A percentile compares a stretch with the other conserved stretches of the same genome.
These are phyloP conservation scores for Taiwanofungus camphoratus DNA, from an alignment of 1,284 basidiomycete genomes.

Conservation along the genomic window DNA sequence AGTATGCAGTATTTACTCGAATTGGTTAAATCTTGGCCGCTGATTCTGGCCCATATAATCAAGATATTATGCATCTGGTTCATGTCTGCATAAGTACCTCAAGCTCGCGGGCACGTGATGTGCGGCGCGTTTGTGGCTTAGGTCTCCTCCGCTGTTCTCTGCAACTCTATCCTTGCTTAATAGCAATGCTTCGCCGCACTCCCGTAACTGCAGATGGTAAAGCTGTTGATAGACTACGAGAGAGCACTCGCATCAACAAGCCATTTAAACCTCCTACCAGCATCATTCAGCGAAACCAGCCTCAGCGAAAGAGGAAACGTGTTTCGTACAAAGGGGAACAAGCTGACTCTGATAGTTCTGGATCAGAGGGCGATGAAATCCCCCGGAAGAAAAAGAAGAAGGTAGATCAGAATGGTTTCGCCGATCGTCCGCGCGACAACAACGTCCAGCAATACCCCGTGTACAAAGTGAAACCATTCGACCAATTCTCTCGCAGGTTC, in stretches of 20 bases:
- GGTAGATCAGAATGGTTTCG: constrained; percentile 46
- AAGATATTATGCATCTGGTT: too few relatives aligned
- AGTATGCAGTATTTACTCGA: too few relatives aligned
- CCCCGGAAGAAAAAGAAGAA: constrained; percentile 57
- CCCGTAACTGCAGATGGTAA: constrained; percentile 68
- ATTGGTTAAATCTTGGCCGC: too few relatives aligned
- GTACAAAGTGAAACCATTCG: constrained; percentile 79
- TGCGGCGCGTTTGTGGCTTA: too few relatives aligned
- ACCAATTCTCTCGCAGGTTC: constrained; percentile 64
- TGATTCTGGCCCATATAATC: too few relatives aligned
- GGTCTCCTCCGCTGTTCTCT: too few relatives aligned
- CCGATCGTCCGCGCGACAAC: constrained; percentile 28
- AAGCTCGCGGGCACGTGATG: too few relatives aligned
- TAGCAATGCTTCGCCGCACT: constrained; percentile 61
- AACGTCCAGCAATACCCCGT: constrained; percentile 76
- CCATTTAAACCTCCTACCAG: constrained; percentile 76
- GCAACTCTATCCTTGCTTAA: too few relatives aligned
- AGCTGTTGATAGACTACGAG: constrained; percentile 57
- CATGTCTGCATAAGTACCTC: too few relatives aligned
- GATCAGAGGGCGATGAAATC: constrained; percentile 31
- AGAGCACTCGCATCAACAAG: constrained; percentile 66
- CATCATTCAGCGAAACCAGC: constrained; percentile 50
- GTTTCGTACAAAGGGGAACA: constrained; percentile 75
- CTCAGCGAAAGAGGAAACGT: constrained; percentile 75
- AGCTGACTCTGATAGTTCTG: constrained; percentile 39